These are phyloP conservation scores for Acacia confusa DNA, from an alignment of 306 rosid species.

Conservation along the genomic window DNA sequence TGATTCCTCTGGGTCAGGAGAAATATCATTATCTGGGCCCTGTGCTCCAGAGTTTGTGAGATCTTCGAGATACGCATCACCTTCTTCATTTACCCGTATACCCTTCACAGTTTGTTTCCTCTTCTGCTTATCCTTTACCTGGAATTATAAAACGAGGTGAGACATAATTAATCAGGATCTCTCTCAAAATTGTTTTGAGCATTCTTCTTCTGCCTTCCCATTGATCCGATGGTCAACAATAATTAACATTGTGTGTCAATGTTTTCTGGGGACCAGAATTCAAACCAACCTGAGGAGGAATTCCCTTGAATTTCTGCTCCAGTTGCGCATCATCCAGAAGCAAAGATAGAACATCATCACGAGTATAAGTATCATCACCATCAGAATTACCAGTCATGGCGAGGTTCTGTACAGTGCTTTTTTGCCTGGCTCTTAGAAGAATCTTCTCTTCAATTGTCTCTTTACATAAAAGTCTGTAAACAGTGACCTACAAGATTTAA, in stretches of 20 bases:
- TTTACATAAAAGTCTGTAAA: slow-evolving; percentile 93
- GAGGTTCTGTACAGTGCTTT: slow-evolving; percentile 97
- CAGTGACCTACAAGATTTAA: slow-evolving; percentile 69
- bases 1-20: slow-evolving; percentile 58
- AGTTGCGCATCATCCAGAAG: slow-evolving; percentile 94
- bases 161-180: slow-evolving; percentile 1
- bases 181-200: slow-evolving; percentile 18
- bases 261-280: slow-evolving; percentile 26
- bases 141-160: slow-evolving; percentile 30
- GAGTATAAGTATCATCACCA: slow-evolving; percentile 82
- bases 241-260: slow-evolving; percentile 25
- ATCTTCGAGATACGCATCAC: slow-evolving; percentile 91
- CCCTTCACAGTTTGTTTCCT: slow-evolving; percentile 71
- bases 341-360: slow-evolving; percentile 94
- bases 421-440: slow-evolving; percentile 94
- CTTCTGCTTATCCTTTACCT: slow-evolving; percentile 86
- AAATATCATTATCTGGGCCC: slow-evolving; percentile 53
- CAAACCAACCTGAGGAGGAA: slow-evolving; percentile 71
- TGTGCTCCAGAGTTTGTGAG: slow-evolving; percentile 46
- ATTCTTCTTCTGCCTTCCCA: slow-evolving; percentile 12
- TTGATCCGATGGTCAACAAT: neutral
- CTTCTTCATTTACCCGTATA: slow-evolving; percentile 84
- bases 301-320: slow-evolving; percentile 85
- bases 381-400: slow-evolving; percentile 98
- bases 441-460: slow-evolving; percentile 99